Percentiles rank a stretch among this genome's conserved stretches.
Conservation (phyloP, 2,329 filamentous ascomycete genomes). For the Dactylella cylindrospora region DNA sequence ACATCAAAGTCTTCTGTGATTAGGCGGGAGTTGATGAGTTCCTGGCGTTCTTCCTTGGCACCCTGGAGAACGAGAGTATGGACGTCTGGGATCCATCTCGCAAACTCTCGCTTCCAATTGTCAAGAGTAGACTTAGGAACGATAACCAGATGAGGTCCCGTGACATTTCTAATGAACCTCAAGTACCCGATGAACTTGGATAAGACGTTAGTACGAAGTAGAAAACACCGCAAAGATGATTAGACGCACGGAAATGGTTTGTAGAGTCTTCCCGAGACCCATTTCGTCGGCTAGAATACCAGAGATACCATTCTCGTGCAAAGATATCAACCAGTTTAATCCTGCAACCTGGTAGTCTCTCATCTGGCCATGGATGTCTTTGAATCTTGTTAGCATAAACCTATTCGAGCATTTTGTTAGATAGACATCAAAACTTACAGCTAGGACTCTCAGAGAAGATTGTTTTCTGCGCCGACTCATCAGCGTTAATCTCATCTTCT, state of each 20-base stretch:
- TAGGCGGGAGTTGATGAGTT: slow-evolving; percentile 86
- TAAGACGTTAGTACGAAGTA: background rate
- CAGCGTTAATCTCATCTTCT: slow-evolving; percentile 84
- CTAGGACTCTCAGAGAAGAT: slow-evolving; percentile 90
- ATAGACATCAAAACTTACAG: slow-evolving; percentile 52
- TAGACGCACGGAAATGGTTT: slow-evolving; percentile 72
- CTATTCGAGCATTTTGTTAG: background rate
- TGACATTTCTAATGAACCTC: slow-evolving; percentile 84
- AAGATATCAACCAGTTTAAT: slow-evolving; percentile 94
- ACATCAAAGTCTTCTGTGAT: slow-evolving; percentile 95
- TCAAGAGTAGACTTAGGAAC: slow-evolving; percentile 97
- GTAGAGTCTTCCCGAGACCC: slow-evolving; percentile 95
- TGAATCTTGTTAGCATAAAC: background rate
- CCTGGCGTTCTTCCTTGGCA: slow-evolving; percentile 86
- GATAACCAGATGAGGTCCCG: slow-evolving; percentile 83
- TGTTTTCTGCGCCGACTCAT: slow-evolving; percentile 67
- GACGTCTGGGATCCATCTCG: slow-evolving; percentile 90
- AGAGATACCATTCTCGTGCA: slow-evolving; percentile 98
- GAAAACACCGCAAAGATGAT: background rate
- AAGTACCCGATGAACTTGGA: slow-evolving; percentile 80
- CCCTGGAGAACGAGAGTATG: slow-evolving; percentile 92
- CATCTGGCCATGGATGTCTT: slow-evolving; percentile 65
- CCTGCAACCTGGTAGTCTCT: slow-evolving; percentile 95
- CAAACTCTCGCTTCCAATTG: slow-evolving; percentile 97
- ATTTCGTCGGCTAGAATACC: slow-evolving; percentile 98